Conservation (phyloP, 2,329 filamentous ascomycete species). For the Penicillium sclerotiorum region DNA sequence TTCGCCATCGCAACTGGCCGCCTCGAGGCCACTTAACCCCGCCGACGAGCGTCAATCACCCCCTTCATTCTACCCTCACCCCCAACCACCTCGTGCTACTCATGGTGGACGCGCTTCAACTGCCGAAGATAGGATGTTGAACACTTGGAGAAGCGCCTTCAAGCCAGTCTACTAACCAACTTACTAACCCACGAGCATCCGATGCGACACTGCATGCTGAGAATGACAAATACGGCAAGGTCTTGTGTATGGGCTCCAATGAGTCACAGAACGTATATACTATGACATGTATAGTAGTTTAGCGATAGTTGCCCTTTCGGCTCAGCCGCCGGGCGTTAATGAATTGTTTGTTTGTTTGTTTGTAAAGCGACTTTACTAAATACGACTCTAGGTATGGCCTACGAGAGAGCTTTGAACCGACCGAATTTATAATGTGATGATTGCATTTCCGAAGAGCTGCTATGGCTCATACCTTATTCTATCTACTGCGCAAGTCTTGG, state of each 20-base stretch:
- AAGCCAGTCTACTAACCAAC: slow-evolving; percentile 34
- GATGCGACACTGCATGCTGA: slow-evolving; percentile 22
- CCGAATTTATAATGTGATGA: too few species aligned
- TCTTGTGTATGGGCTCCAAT: slow-evolving; percentile 30
- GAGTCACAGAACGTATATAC: slow-evolving; percentile 19
- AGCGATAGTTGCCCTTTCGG: slow-evolving; percentile 26
- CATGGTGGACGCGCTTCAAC: slow-evolving; percentile 37
- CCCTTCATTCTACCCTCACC: too few species aligned
- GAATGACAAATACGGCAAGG: slow-evolving; percentile 22
- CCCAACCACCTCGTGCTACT: slow-evolving; percentile 30
- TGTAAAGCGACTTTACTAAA: too few species aligned
- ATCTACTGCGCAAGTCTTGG: slow-evolving; percentile 1
- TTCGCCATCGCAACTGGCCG: too few species aligned
- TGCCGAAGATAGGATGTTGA: slow-evolving; percentile 39
- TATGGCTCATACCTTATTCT: too few species aligned
- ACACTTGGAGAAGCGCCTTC: slow-evolving; percentile 39
- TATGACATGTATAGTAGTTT: slow-evolving; percentile 7
- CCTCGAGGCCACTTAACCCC: too few species aligned
- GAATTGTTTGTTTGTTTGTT: too few species aligned
- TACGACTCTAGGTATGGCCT: too few species aligned
- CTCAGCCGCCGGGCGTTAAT: slow-evolving; percentile 26
- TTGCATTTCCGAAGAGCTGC: too few species aligned
- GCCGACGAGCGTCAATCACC: background rate
- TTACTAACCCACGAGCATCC: slow-evolving; percentile 30
- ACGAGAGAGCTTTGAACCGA: too few species aligned